Evolutionary conservation across 257 asterid genomes (phyloP).

Genomic region (Solanum dulcamara): DNA sequence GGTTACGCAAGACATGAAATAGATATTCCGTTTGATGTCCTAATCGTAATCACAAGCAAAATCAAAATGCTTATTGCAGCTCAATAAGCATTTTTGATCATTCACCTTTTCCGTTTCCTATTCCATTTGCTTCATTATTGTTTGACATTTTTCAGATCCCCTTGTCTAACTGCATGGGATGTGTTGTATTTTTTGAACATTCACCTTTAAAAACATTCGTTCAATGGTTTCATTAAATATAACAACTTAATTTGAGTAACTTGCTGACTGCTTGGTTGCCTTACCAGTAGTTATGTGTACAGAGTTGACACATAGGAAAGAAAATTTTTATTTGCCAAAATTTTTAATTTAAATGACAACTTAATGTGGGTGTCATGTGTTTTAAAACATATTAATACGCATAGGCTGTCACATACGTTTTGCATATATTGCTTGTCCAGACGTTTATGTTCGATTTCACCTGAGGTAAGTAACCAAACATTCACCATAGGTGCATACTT

Average conservation of each 20-base stretch:
- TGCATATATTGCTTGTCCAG: too few relatives aligned
- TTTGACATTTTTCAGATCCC: too few relatives aligned
- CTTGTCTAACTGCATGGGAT: too few relatives aligned
- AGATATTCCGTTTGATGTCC: too few relatives aligned
- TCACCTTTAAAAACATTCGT: background rate
- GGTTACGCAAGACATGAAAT: background rate
- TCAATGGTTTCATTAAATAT: background rate
- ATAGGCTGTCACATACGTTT: too few relatives aligned
- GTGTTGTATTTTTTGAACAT: too few relatives aligned
- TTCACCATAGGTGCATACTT: background rate
- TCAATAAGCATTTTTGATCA: too few relatives aligned
- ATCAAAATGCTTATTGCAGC: background rate
- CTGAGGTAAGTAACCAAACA: background rate
- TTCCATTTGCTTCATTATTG: background rate
- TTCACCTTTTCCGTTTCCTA: background rate
- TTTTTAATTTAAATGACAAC: background rate
- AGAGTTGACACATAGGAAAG: background rate
- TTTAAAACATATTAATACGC: background rate
- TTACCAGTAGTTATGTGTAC: background rate
- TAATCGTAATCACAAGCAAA: background rate
- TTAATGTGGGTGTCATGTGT: background rate
- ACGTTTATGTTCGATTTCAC: background rate
- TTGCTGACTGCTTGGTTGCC: background rate
- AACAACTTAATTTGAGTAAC: background rate
- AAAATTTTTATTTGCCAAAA: too few relatives aligned